These are phyloP conservation scores for Asterella californica DNA, from an alignment of 225 moss, liverwort and hornwort genomes.

Conservation along the genomic window DNA sequence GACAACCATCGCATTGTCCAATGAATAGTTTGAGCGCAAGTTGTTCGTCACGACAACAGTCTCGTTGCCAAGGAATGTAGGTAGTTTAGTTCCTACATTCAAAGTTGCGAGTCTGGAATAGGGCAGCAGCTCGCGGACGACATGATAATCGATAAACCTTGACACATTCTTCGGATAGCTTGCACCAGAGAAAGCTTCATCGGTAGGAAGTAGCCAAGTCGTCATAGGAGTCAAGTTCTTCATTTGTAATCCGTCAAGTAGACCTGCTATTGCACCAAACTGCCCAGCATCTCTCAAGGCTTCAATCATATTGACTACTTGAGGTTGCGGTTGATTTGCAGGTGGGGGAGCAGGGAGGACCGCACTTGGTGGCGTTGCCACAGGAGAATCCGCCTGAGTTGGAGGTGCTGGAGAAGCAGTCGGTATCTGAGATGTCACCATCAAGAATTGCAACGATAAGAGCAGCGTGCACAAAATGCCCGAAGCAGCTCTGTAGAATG, in stretches of 20 bases:
- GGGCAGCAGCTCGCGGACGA: slow-evolving; percentile 52
- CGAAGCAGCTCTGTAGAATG: not conserved
- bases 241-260: slow-evolving; percentile 65
- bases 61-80: slow-evolving; percentile 44
- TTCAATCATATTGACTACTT: slow-evolving; percentile 61
- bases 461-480: not conserved
- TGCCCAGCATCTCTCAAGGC: slow-evolving; percentile 78
- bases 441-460: slow-evolving; percentile 1
- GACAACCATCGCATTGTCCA: slow-evolving; percentile 59
- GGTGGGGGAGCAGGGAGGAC: slow-evolving; percentile 14
- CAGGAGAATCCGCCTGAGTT: too few species aligned
- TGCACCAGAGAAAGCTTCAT: slow-evolving; percentile 57
- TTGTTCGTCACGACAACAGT: slow-evolving; percentile 58
- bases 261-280: slow-evolving; percentile 76
- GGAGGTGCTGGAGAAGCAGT: not conserved
- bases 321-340: slow-evolving; percentile 29
- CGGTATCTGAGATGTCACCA: slow-evolving; percentile 4
- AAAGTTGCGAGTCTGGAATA: slow-evolving; percentile 57
- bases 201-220: slow-evolving; percentile 71
- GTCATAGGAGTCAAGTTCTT: slow-evolving; percentile 54
- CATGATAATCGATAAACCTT: slow-evolving; percentile 57
- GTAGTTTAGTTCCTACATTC: slow-evolving; percentile 50
- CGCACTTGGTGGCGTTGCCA: slow-evolving; percentile 1
- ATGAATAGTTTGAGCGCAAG: slow-evolving; percentile 41
- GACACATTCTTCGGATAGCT: slow-evolving; percentile 53